Conservation (phyloP, 352 stramenopile genomes). For the Phytophthora sojae region DNA sequence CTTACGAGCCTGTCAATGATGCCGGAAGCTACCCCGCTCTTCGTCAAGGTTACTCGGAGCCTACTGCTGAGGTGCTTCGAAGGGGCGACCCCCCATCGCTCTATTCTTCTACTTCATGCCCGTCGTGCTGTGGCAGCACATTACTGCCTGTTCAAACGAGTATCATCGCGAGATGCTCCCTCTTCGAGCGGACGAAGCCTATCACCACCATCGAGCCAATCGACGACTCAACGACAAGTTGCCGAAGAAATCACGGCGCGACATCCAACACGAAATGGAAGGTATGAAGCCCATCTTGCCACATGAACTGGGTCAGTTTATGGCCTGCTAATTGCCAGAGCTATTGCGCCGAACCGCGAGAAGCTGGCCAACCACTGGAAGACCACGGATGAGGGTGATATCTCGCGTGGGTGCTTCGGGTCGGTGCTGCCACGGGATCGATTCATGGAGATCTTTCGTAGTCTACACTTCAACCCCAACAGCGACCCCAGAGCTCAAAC, state of each 20-base stretch:
- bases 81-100: slow-evolving; percentile 7
- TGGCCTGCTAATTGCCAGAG: slow-evolving; percentile 5
- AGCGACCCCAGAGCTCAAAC: slow-evolving; percentile 5
- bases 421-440: slow-evolving; percentile 11
- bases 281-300: slow-evolving; percentile 7
- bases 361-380: slow-evolving; percentile 27
- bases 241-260: too few relatives aligned
- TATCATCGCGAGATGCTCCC: slow-evolving; percentile 21
- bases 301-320: slow-evolving; percentile 14
- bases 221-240: neutral
- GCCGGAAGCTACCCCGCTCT: slow-evolving; percentile 2
- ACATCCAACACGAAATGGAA: too few relatives aligned
- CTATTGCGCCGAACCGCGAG: slow-evolving; percentile 21
- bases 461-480: slow-evolving; percentile 32
- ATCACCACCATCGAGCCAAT: slow-evolving; percentile 7
- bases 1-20: slow-evolving; percentile 10
- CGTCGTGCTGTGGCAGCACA: slow-evolving; percentile 27
- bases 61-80: neutral
- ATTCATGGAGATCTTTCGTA: slow-evolving; percentile 16
- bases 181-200: slow-evolving; percentile 1
- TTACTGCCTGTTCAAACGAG: slow-evolving; percentile 18
- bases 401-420: slow-evolving; percentile 20
- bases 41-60: slow-evolving; percentile 7
- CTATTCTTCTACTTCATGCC: slow-evolving; percentile 31
- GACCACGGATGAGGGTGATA: slow-evolving; percentile 6